Evolutionary conservation across 306 rosid genomes (phyloP), one percentile per base, ranked within the genome.

Genomic region (Sicyos edulis): DNA sequence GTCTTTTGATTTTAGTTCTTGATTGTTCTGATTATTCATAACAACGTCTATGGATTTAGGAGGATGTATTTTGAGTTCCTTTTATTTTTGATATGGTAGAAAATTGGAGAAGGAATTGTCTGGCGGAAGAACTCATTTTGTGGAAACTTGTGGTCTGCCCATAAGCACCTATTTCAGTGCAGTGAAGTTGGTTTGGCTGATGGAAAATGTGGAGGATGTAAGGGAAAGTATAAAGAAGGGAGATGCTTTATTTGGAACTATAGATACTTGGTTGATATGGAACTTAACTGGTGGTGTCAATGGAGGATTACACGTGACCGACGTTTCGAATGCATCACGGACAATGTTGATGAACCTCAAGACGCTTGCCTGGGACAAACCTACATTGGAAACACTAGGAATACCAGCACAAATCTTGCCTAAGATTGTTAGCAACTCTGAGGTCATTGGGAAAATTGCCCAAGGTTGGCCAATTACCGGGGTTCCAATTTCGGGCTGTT

Each of bases 221-320:
- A 90, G 81, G 64, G 78, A 83, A 7, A 90, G 86, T 58, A 79
- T 90, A 60, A 53, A 87, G 80, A 73, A 75, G 60, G 88, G 84
- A 24, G 98, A 93, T 76, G 97, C 92, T 9, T 78, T 90, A 13
- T 93, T 93, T 80, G 97, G 98, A 64, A 93, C 98, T 0, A 74
- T 90, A 60, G 97, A 90, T 78, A 79, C 97, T 65, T 93, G 97
- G 98, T 75, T 88, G 70, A 88, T 93, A 71, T 93, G 97, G 96
- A 88, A 93, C 71, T 76, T 93, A 76, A 93, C 92, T 0, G 96
- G 96, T 16, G 96, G 98, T 4, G 74, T 79, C 17, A 75, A 85
- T 6, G 90, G 89, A 55, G 96, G 97, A 22, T 29, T 93, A 67
- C 97, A 90, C 63, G 87, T 86, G 14, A 93, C 99, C 0, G 99